These are phyloP conservation scores for Heterobasidion irregulare DNA, from an alignment of 1,284 basidiomycete genomes.

Conservation along the genomic window DNA sequence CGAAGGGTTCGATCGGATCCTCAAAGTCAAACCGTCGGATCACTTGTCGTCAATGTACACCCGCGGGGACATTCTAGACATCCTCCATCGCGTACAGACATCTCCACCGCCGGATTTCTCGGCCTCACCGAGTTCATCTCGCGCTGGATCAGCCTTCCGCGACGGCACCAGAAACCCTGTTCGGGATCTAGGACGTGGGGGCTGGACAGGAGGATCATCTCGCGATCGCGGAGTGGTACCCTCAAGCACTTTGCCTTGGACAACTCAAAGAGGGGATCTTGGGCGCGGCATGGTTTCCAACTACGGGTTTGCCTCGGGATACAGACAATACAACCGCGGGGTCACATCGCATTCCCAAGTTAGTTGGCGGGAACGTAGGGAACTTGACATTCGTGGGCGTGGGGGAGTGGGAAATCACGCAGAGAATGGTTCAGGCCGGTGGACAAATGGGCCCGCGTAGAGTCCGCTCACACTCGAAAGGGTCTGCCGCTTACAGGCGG, in stretches of 20 bases:
- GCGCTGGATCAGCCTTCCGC: not conserved
- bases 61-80: slow-evolving; percentile 37
- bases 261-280: not conserved
- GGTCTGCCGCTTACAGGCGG: not conserved
- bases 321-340: not conserved
- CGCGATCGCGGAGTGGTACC: not conserved
- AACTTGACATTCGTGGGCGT: not conserved
- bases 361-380: not conserved
- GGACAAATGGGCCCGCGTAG: slow-evolving; percentile 6
- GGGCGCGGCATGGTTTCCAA: not conserved
- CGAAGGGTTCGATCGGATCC: slow-evolving; percentile 56
- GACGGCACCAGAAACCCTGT: not conserved
- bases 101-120: slow-evolving; percentile 19
- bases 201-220: not conserved
- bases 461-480: slow-evolving; percentile 4
- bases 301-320: not conserved
- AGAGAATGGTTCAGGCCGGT: not conserved
- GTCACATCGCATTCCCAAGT: not conserved
- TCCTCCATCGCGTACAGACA: slow-evolving; percentile 41
- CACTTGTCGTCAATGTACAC: slow-evolving; percentile 39
- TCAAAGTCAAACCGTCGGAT: slow-evolving; percentile 43
- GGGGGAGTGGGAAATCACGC: not conserved
- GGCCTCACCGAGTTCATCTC: slow-evolving; percentile 4
- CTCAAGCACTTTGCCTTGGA: not conserved
- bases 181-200: not conserved